These are phyloP conservation scores for Cryptococcus sp. DNA, from an alignment of 1,284 basidiomycete genomes.

Conservation along the genomic window DNA sequence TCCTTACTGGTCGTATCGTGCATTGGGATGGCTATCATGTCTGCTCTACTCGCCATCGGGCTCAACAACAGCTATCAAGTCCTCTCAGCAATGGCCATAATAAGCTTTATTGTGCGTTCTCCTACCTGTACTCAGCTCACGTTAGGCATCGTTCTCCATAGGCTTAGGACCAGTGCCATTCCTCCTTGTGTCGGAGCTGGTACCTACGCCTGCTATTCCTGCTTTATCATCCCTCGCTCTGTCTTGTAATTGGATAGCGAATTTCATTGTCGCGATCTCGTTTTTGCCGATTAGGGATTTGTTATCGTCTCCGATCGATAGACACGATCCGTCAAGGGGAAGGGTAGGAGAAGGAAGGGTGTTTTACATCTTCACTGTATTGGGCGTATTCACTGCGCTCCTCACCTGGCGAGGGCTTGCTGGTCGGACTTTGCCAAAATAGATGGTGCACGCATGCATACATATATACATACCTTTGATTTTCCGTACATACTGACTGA, in stretches of 20 bases:
- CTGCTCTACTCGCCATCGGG: slow-evolving; percentile 65
- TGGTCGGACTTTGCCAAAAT: no score
- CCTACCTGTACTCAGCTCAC: background rate
- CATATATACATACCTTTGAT: no score
- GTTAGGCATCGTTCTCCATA: slow-evolving; percentile 69
- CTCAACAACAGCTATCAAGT: slow-evolving; percentile 60
- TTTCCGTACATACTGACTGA: no score
- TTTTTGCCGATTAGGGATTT: slow-evolving; percentile 77
- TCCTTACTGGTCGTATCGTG: slow-evolving; percentile 49
- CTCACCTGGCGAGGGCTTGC: slow-evolving; percentile 28
- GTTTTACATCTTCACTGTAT: slow-evolving; percentile 68
- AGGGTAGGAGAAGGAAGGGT: slow-evolving; percentile 65
- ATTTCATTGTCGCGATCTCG: slow-evolving; percentile 72
- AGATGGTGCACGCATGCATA: no score
- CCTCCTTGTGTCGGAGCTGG: slow-evolving; percentile 86
- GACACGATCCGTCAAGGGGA: slow-evolving; percentile 29
- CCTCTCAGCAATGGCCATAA: slow-evolving; percentile 69
- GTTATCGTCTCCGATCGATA: slow-evolving; percentile 47
- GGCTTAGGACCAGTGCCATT: slow-evolving; percentile 92
- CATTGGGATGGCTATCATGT: slow-evolving; percentile 63
- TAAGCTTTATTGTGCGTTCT: slow-evolving; percentile 69
- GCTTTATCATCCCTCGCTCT: slow-evolving; percentile 76
- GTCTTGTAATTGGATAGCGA: slow-evolving; percentile 79
- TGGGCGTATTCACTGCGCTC: slow-evolving; percentile 10
- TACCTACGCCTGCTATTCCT: slow-evolving; percentile 74